Evolutionary conservation across 2,329 filamentous ascomycete species (phyloP), one percentile per base, ranked within the genome.

Genomic region (Fusarium sp.): DNA sequence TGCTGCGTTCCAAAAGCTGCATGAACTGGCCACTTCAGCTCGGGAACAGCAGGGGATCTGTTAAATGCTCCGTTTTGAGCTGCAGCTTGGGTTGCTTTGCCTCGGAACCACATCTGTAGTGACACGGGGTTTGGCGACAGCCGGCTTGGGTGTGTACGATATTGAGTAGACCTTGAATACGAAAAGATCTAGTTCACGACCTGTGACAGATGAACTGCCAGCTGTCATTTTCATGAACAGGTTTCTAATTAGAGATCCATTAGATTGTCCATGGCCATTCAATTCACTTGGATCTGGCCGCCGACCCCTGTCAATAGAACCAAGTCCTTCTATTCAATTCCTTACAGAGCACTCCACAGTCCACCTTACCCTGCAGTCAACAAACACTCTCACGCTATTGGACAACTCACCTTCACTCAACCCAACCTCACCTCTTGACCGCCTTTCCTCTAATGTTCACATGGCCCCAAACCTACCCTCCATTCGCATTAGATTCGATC

Each of bases 11-110:
- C 57, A 23, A 60, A 52, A 52, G 69, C 61, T 73, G 70, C 70
- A 72, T 73, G 70, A 73, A 73, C 70, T 70, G 66, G 62, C 66
- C 70, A 72, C 66, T 67, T 61, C 67, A 64, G 56, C 67, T 54
- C 37, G 57, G 45, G 41, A 48, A 67, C 44, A 56, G 37, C 42
- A 59, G 38, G 56, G 65, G 32, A 44, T 38, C 45, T 38, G 23
- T 23, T 18, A 38, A 52, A 42, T 26, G 41, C 40, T 57, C 49
- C 45, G 27, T 56, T 35, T 65, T 26, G 50, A 68, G 46, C 64
- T 71, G 65, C 61, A 63, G 40, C 61, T 40, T 61, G 40, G 23
- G 49, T 57, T 60, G 32, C 49, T 55, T 58, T 66, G 62, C 58
- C 54, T 46, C 35, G 23, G 40, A 33, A 41, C 64, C 32, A 60